A percentile compares a stretch with the other conserved stretches of the same genome.
These are phyloP conservation scores for Aureoboletus auriporus DNA, from an alignment of 768 basidiomycete species.

Conservation along the genomic window DNA sequence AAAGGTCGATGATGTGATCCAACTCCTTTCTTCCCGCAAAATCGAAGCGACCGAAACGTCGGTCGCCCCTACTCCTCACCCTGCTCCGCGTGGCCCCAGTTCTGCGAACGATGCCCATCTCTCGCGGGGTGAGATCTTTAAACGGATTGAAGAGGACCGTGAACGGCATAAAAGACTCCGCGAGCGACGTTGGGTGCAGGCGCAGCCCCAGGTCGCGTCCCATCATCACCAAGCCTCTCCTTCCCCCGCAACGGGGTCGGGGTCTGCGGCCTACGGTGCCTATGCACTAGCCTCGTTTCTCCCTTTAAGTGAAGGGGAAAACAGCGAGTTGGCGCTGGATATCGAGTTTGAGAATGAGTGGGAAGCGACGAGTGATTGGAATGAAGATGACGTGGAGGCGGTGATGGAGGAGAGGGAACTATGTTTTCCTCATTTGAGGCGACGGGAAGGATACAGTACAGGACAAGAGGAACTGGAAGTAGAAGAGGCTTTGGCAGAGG, in stretches of 20 bases:
- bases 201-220: slow-evolving; percentile 44
- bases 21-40: slow-evolving; percentile 49
- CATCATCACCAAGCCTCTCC: slow-evolving; percentile 6
- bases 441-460: neutral
- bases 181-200: slow-evolving; percentile 90
- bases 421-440: slow-evolving; percentile 50
- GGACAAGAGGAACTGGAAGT: neutral
- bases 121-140: slow-evolving; percentile 67
- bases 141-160: slow-evolving; percentile 88
- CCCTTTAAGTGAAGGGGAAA: slow-evolving; percentile 41
- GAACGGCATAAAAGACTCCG: slow-evolving; percentile 90
- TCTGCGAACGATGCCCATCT: slow-evolving; percentile 28
- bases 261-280: neutral
- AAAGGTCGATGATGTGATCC: slow-evolving; percentile 67
- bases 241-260: neutral
- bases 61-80: slow-evolving; percentile 13
- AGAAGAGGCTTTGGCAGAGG: slow-evolving; percentile 23
- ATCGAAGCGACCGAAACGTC: slow-evolving; percentile 14
- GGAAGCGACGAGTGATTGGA: slow-evolving; percentile 90
- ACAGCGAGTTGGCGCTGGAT: slow-evolving; percentile 55
- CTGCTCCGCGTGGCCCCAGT: slow-evolving; percentile 2
- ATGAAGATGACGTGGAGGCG: slow-evolving; percentile 82
- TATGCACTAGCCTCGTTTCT: slow-evolving; percentile 23
- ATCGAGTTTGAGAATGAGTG: slow-evolving; percentile 89
- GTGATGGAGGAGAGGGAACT: slow-evolving; percentile 65